Base-by-base conservation (phyloP, 208 protist genomes). In the Acanthamoeba healyi region DNA sequence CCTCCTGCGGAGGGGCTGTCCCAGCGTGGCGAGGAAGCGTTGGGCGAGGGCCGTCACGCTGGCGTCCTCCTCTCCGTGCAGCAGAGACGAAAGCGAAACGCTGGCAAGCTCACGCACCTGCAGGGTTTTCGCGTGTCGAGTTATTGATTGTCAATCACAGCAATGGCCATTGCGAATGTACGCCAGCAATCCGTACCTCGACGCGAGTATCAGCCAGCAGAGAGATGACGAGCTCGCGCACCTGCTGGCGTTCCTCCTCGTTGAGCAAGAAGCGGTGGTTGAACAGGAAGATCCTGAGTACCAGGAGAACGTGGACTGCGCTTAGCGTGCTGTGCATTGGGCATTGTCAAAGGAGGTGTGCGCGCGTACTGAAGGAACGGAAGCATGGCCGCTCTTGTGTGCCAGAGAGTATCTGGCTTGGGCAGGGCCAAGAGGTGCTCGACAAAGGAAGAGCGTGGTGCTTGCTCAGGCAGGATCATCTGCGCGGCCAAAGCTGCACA, bases 251-350 rank as follows among this genome's bases (percentile, higher is more conserved):
- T 32, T 65, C 49, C 5, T 74, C 82, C 32, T 90, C 14, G 19
- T 12, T 29, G 9, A 90, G 38, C 32, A 90, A 26, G 56, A 90
- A 90, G 12, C 34, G 40, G 34, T 90, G 82, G 38, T 90, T 90
- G 82, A 90, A 90, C 29, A 44, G 6, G 17, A 90, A 90, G 82
- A 90, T 90, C 32, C 82, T 90, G 82, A n/a, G n/a, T n/a, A n/a
- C n/a, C n/a, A n/a, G n/a, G n/a, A n/a, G n/a, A n/a, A n/a, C n/a
- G n/a, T n/a, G n/a, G n/a, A n/a, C n/a, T n/a, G n/a, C n/a, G n/a
- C n/a, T n/a, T n/a, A n/a, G n/a, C n/a, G n/a, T n/a, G n/a, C n/a
- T n/a, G n/a, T n/a, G n/a, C n/a, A n/a, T n/a, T n/a, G n/a, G n/a
- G n/a, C n/a, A n/a, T n/a, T n/a, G n/a, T n/a, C n/a, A n/a, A n/a